Base-by-base conservation (phyloP, 164 flowering plant species). In the Platanus orientalis region DNA sequence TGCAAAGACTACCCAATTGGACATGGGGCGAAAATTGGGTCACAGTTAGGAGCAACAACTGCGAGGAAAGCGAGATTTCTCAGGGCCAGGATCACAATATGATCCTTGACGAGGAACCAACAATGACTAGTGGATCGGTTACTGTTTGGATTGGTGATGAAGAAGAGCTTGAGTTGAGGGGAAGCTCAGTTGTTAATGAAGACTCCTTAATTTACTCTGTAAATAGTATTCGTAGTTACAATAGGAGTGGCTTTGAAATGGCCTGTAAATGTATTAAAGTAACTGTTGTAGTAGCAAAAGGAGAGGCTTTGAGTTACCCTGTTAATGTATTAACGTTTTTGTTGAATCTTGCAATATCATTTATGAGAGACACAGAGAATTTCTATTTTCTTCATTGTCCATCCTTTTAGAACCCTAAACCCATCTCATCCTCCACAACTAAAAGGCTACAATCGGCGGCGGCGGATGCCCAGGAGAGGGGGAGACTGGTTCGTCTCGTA, bases 1-100 rank as follows among this genome's bases (percentile, higher is more conserved):
- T 11, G 9, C 78, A 81, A 30, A 68, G 89, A 34, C 50, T 14
- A 55, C n/a, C n/a, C n/a, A n/a, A n/a, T n/a, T n/a, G n/a, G n/a
- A n/a, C n/a, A n/a, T n/a, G n/a, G n/a, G n/a, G 48, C 9, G 83
- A 76, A 28, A 54, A 61, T 53, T 84, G 85, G 84, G 29, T 78
- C 51, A 73, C 69, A 4, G 54, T 83, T 13, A 74, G 87, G 60
- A 50, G 72, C 13, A 66, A 57, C 7, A 47, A 42, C 28, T 9
- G 21, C 7, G 62, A 34, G 12, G 40, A 53, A 19, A 39, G 25
- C 25, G 48, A 28, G 24, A 28, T 52, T 48, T 57, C 39, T 21
- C 3, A 23, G 3, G 26, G 21, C n/a, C 23, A n/a, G 0, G 25
- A 48, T 12, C 25, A 17, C 2, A 21, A 48, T 21, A 32, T 11